Base-by-base conservation (phyloP, 257 asterid genomes). In the Petunia secreta region DNA sequence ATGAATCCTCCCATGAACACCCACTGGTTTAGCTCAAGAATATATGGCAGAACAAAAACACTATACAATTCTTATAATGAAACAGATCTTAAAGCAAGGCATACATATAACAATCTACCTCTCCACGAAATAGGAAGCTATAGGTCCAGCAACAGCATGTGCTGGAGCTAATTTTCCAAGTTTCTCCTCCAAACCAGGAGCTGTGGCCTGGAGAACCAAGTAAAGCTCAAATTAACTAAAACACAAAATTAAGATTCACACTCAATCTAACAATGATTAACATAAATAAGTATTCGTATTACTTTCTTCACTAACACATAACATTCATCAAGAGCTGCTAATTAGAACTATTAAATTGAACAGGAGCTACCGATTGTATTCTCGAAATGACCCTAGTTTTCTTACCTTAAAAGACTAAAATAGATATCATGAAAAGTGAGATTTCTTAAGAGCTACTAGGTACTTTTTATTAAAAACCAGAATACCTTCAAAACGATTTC, bases 151-250 rank as follows among this genome's bases (percentile, higher is more conserved):
- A 80, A 91, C 90, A 77, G 92, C 92, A 82, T 92, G 91, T 15
- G 99, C 97, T 65, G 99, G 97, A 5, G 94, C 97, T 82, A 95
- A 87, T 39, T 87, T 87, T 79, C 99, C 99, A 54, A 95, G 94
- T 73, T 94, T 95, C 66, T 81, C 91, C 84, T 92, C 97, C 89
- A 95, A 89, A 55, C 85, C 90, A 0, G 97, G 97, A 69, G 99
- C 97, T 7, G 97, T 92, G 25, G 89, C 97, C 99, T 95, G 57
- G 41, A 79, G 50, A 79, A 57, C 4, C 44, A 11, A 10, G 41
- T 25, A 44, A 69, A 25, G 25, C 43, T 46, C 77, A 71, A 48
- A 25, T 71, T 48, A 71, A 48, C 77, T 41, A 71, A 46, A 43
- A 44, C 36, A 60, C 63, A 63, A 15, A 4, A 50, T 15, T 63